Evolutionary conservation across 1,284 basidiomycete species (phyloP).

Genomic region (Sporisorium iseilematis-ciliati): DNA sequence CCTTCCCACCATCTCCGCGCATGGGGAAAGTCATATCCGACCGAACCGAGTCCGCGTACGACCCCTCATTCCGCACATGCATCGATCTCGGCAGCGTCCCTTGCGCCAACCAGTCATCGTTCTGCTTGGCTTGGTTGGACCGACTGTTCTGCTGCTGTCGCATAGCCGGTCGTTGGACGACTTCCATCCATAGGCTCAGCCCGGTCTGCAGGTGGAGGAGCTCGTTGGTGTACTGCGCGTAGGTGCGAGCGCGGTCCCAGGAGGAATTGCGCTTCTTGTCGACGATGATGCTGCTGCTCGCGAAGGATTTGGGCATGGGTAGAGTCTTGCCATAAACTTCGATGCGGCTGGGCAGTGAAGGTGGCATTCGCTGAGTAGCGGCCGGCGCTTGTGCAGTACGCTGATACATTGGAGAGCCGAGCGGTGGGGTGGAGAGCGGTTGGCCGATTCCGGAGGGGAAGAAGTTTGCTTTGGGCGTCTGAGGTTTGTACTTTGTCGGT

Average conservation of each 20-base stretch:
- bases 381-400: conserved; percentile 11
- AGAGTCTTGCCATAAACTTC: conserved; percentile 58
- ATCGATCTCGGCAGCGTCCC: conserved; percentile 25
- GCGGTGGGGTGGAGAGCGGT: conserved; percentile 20
- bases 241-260: conserved; percentile 58
- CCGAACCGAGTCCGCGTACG: conserved; percentile 59
- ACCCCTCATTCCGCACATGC: conserved; percentile 46
- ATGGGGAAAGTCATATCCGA: conserved; percentile 65
- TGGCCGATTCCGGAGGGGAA: conserved; percentile 12
- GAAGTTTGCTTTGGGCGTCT: conserved; percentile 10
- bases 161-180: conserved; percentile 47
- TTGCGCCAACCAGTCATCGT: conserved; percentile 23
- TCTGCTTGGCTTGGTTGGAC: background rate
- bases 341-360: conserved; percentile 24
- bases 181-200: conserved; percentile 57
- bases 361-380: conserved; percentile 4
- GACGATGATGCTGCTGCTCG: conserved; percentile 43
- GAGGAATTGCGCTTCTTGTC: conserved; percentile 53
- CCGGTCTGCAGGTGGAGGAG: conserved; percentile 50
- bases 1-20: conserved; percentile 62
- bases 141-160: conserved; percentile 46
- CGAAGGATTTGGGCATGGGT: conserved; percentile 53
- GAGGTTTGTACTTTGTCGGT: conserved; percentile 10
- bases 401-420: conserved; percentile 24
- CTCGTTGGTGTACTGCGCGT: conserved; percentile 61